Evolutionary conservation across 495 filamentous ascomycete species (phyloP).

Genomic region (Aspergillus haitiensis): DNA sequence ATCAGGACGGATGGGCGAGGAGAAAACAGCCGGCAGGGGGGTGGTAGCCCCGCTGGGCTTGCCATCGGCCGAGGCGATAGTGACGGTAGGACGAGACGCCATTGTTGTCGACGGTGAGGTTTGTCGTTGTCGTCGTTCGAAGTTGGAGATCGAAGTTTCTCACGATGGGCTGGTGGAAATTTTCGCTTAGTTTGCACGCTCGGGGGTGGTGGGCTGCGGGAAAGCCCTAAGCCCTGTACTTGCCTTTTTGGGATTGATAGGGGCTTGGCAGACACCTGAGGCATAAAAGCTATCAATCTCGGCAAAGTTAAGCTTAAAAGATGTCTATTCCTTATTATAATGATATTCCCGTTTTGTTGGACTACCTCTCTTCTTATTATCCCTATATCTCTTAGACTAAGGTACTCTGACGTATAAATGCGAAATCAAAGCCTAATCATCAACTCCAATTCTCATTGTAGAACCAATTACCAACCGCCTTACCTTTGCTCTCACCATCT

Average conservation of each 20-base stretch:
- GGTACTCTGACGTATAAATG: neutral
- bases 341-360: too few species aligned
- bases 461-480: neutral
- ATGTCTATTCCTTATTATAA: too few species aligned
- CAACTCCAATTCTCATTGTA: neutral
- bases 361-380: too few species aligned
- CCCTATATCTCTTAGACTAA: neutral
- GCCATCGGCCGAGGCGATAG: conserved; percentile 91
- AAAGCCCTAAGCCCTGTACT: conserved; percentile 43
- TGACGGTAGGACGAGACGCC: conserved; percentile 93
- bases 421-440: neutral
- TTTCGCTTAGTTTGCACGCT: conserved; percentile 45
- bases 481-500: neutral
- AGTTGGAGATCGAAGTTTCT: conserved; percentile 45
- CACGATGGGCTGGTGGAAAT: conserved; percentile 45
- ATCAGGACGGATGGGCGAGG: conserved; percentile 93
- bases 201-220: conserved; percentile 29
- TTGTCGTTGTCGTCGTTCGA: conserved; percentile 47
- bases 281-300: neutral
- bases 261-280: conserved; percentile 13
- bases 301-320: too few species aligned
- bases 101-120: conserved; percentile 59
- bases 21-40: conserved; percentile 93
- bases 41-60: conserved; percentile 80
- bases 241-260: conserved; percentile 21